Evolutionary conservation across 1,139 yeast species (phyloP), one percentile per base, ranked within the genome.

Genomic region (Blastobotrys raffinosifermentans): DNA sequence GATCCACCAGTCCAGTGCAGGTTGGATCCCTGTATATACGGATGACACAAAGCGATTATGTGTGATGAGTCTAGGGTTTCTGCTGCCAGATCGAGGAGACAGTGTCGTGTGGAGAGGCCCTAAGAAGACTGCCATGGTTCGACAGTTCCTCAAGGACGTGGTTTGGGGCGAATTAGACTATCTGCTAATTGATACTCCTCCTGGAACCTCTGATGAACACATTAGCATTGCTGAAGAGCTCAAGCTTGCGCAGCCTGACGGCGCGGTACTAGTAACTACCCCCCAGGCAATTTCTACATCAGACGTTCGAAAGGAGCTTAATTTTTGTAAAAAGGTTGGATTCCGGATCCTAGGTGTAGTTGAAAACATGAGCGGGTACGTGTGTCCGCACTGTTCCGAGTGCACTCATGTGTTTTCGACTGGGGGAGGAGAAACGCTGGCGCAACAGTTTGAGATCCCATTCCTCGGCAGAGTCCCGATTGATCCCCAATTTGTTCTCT

Each of bases 51-150:
- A 51, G 50, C 53, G 38, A 39, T 60, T 49, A 41, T 66, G 77
- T 30, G 70, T 89, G 32, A 87, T 91, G 83, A 85, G 96, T 4
- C 64, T 93, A n/a, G 99, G 98, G 2, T 91, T 93, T 54, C 60
- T 93, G 31, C 61, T 91, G 7, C 80, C 82, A 13, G 79, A 84
- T 55, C 64, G 97, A 41, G 94, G 94, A 18, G 84, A 82, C 51
- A 79, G 94, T 15, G 94, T 93, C 21, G 96, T 91, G 6, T 93
- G 99, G 99, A 70, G 97, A 54, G 99, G 99, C 0, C 98, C 99
- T 2, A 87, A 89, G 60, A 93, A 93, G 58, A 89, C 97, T 0
- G 96, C 97, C 16, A 91, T 93, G 97, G 84, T 93, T 31, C 73
- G 91, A 40, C 99, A 93, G 60, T 89, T 93, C 55, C 67, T 93